These are phyloP conservation scores for Mycena sp. DNA, from an alignment of 1,284 basidiomycete genomes.

Conservation along the genomic window DNA sequence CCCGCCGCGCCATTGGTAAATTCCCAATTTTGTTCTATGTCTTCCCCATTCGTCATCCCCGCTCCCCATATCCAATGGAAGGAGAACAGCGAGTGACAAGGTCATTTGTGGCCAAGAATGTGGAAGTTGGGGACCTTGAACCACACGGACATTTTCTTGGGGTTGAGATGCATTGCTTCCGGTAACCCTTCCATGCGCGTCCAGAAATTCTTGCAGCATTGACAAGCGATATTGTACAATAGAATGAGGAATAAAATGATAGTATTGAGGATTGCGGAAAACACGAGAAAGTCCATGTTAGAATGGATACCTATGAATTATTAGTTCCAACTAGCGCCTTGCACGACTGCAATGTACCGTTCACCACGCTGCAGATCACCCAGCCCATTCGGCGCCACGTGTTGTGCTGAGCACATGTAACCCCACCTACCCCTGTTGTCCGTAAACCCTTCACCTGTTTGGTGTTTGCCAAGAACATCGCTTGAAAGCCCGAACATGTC, in stretches of 20 bases:
- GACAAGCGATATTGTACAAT: neutral
- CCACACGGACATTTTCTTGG: neutral
- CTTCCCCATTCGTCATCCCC: too few relatives aligned
- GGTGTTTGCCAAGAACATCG: too few relatives aligned
- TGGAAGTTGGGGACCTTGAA: conserved; percentile 8
- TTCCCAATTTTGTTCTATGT: too few relatives aligned
- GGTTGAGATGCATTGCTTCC: neutral
- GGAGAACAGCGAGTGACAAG: too few relatives aligned
- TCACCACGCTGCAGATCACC: neutral
- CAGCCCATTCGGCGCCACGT: neutral
- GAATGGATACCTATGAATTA: neutral
- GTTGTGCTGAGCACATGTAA: too few relatives aligned
- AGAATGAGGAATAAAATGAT: neutral
- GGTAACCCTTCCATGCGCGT: neutral
- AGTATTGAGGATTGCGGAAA: neutral
- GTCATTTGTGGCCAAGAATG: too few relatives aligned
- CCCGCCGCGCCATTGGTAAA: too few relatives aligned
- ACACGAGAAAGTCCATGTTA: conserved; percentile 1
- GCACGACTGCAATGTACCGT: neutral
- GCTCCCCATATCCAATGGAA: too few relatives aligned
- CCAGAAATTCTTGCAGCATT: too few relatives aligned
- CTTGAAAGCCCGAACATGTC: too few relatives aligned
- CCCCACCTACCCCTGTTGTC: too few relatives aligned
- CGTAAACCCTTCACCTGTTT: neutral
- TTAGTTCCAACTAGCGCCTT: neutral